Percentiles rank a stretch among this genome's conserved stretches.
These are phyloP conservation scores for Ceratobasidium sp. DNA, from an alignment of 1,284 basidiomycete genomes.

Conservation along the genomic window DNA sequence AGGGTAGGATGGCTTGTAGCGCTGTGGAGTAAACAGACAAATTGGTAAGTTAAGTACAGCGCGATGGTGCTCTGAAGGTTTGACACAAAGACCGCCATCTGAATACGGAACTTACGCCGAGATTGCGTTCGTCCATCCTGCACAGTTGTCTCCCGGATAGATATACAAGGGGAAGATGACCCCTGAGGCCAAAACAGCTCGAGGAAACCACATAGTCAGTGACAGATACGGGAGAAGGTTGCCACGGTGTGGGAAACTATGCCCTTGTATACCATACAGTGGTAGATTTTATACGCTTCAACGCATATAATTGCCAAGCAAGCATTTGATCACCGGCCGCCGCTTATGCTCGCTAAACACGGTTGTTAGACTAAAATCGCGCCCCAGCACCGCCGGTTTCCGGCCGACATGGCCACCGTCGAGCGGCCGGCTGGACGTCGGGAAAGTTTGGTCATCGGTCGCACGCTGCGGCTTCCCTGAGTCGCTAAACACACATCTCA, in stretches of 20 bases:
- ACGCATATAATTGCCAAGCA: neutral
- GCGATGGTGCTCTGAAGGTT: constrained; percentile 53
- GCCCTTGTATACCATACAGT: neutral
- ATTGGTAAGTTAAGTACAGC: constrained; percentile 51
- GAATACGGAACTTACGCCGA: constrained; percentile 29
- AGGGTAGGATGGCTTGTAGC: constrained; percentile 54
- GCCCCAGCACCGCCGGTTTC: too few species aligned
- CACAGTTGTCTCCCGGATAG: constrained; percentile 36
- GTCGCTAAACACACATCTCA: neutral
- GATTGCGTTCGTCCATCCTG: constrained; percentile 26
- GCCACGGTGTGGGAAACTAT: neutral
- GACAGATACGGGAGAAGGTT: neutral
- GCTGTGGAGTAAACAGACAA: constrained; percentile 57
- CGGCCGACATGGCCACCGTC: constrained; percentile 18
- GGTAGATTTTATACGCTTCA: constrained; percentile 18
- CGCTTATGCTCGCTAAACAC: neutral
- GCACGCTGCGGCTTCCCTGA: constrained; percentile 10
- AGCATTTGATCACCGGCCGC: neutral
- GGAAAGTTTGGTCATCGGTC: neutral
- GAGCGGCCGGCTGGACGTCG: neutral
- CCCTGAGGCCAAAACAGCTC: constrained; percentile 40
- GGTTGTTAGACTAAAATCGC: neutral
- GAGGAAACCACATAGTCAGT: constrained; percentile 30
- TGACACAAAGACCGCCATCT: neutral
- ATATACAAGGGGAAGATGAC: constrained; percentile 34